Evolutionary conservation across 805 yeast genomes (phyloP).

Genomic region (Pichia pseudocactophila): DNA sequence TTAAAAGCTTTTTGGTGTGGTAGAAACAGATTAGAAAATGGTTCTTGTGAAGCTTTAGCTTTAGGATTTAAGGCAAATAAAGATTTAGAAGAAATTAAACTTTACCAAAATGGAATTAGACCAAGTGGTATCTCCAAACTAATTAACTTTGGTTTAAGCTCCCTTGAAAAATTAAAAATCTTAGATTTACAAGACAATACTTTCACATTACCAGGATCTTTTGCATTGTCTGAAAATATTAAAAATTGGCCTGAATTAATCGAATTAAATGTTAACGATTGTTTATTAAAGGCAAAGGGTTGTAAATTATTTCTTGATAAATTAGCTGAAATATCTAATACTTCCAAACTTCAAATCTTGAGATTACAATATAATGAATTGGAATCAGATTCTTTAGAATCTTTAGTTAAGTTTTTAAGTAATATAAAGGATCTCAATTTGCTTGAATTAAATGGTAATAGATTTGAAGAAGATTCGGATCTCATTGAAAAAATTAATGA

Average conservation of each 20-base stretch:
- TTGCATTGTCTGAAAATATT: constrained; percentile 53
- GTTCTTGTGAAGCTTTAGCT: constrained; percentile 79
- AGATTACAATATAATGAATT: constrained; percentile 87
- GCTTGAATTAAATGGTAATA: constrained; percentile 88
- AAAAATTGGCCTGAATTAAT: constrained; percentile 54
- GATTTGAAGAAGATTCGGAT: constrained; percentile 82
- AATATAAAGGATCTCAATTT: constrained; percentile 48
- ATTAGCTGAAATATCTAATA: constrained; percentile 27
- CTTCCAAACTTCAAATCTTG: constrained; percentile 42
- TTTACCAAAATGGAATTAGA: constrained; percentile 96
- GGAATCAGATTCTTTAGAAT: constrained; percentile 51
- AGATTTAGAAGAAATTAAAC: constrained; percentile 53
- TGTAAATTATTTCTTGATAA: constrained; percentile 46
- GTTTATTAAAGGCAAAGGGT: constrained; percentile 76
- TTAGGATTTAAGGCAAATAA: constrained; percentile 77
- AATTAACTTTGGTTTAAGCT: constrained; percentile 60
- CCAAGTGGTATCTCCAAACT: constrained; percentile 81
- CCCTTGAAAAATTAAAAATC: constrained; percentile 50
- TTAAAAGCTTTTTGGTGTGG: constrained; percentile 91
- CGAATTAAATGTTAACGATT: constrained; percentile 84
- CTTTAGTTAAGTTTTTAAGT: constrained; percentile 47
- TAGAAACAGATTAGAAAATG: constrained; percentile 93
- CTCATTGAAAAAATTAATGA: constrained; percentile 50
- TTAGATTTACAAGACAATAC: constrained; percentile 95
- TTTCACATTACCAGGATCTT: constrained; percentile 61